Conservation (phyloP, 768 basidiomycete species). For the Pleurotus citrinopileatus region DNA sequence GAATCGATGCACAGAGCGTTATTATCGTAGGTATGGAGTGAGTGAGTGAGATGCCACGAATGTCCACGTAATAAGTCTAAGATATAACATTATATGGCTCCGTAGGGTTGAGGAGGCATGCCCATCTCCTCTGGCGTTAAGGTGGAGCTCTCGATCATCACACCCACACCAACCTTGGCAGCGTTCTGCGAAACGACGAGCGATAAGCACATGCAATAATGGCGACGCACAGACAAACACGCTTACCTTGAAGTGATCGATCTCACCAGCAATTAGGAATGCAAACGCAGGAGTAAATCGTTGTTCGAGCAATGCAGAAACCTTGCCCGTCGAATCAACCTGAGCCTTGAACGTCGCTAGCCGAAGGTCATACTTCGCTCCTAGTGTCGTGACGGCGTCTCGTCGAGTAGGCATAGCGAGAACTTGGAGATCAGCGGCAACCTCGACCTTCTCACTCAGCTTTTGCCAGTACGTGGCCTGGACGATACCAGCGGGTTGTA, state of each 20-base stretch:
- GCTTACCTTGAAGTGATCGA: slow-evolving; percentile 95
- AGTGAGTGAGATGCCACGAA: slow-evolving; percentile 5
- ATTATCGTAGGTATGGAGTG: slow-evolving; percentile 10
- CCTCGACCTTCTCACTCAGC: slow-evolving; percentile 92
- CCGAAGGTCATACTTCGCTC: slow-evolving; percentile 95
- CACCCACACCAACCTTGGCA: slow-evolving; percentile 93
- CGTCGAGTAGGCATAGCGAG: slow-evolving; percentile 76
- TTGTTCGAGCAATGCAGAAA: slow-evolving; percentile 93
- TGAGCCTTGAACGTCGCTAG: slow-evolving; percentile 94
- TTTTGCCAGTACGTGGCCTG: slow-evolving; percentile 98
- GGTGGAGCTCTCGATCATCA: slow-evolving; percentile 91
- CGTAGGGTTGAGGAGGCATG: slow-evolving; percentile 48
- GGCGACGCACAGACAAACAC: slow-evolving; percentile 6
- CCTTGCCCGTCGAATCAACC: slow-evolving; percentile 92
- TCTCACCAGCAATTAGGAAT: slow-evolving; percentile 93
- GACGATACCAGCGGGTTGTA: slow-evolving; percentile 78
- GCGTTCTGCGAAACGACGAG: slow-evolving; percentile 57
- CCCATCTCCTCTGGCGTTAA: slow-evolving; percentile 86
- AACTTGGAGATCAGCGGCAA: slow-evolving; percentile 90
- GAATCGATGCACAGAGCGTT: slow-evolving; percentile 1
- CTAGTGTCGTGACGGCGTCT: slow-evolving; percentile 90
- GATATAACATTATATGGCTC: slow-evolving; percentile 20
- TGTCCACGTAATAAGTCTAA: slow-evolving; percentile 19
- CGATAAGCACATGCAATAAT: slow-evolving; percentile 1
- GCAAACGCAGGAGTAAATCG: slow-evolving; percentile 93